Percentiles rank a stretch among this genome's conserved stretches.
Conservation (phyloP, 2,329 filamentous ascomycete genomes). For the Diaporthe citri region DNA sequence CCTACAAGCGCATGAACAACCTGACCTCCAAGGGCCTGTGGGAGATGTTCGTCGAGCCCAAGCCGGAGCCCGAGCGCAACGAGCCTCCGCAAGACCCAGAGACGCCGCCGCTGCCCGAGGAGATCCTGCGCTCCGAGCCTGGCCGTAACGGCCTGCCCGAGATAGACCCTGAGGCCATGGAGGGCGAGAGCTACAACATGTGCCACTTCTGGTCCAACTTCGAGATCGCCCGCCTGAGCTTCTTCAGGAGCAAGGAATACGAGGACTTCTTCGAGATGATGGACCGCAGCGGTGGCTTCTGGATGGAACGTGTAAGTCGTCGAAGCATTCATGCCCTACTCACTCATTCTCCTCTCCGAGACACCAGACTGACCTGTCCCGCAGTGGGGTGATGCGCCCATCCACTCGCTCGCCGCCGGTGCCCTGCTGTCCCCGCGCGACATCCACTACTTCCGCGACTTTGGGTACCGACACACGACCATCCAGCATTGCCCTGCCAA, state of each 20-base stretch:
- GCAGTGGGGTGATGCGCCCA: constrained; percentile 98
- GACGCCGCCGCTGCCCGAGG: constrained; percentile 80
- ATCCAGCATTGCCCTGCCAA: constrained; percentile 99
- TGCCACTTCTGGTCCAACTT: constrained; percentile 99
- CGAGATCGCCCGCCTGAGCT: constrained; percentile 93
- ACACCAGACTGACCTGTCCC: constrained; percentile 50
- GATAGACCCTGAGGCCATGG: constrained; percentile 93
- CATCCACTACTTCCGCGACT: constrained; percentile 99
- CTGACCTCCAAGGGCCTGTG: constrained; percentile 91
- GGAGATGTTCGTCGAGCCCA: constrained; percentile 97
- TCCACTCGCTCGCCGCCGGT: constrained; percentile 96
- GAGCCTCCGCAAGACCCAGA: constrained; percentile 71
- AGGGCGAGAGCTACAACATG: constrained; percentile 99
- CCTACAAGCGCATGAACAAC: constrained; percentile 94
- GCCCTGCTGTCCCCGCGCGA: constrained; percentile 84
- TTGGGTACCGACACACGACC: constrained; percentile 97
- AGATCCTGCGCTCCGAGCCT: constrained; percentile 82
- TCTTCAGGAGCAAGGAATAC: constrained; percentile 97
- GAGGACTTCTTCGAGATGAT: constrained; percentile 99
- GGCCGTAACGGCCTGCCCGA: constrained; percentile 78
- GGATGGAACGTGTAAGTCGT: constrained; percentile 89
- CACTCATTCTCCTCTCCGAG: constrained; percentile 13
- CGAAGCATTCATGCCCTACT: not conserved
- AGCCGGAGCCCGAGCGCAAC: constrained; percentile 68
- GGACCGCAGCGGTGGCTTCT: constrained; percentile 97